Conservation (phyloP, 2,329 filamentous ascomycete species). For the Rosellinia necatrix region DNA sequence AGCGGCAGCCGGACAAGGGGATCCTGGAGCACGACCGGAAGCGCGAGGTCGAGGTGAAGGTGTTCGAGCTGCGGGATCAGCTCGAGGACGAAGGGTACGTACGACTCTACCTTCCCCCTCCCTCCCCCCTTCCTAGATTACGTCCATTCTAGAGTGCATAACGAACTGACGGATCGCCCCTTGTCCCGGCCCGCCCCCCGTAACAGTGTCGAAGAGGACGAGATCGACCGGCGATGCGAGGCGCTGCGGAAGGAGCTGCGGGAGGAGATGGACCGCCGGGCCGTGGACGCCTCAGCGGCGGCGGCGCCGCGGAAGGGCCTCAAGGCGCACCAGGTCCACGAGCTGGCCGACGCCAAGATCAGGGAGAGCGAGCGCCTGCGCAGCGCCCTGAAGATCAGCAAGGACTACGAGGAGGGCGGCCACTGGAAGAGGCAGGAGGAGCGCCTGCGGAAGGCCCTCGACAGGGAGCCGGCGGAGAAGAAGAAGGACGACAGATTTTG, state of each 20-base stretch:
- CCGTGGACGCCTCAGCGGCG: constrained; percentile 39
- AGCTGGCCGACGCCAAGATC: constrained; percentile 94
- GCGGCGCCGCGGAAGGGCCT: constrained; percentile 59
- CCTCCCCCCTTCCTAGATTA: not conserved
- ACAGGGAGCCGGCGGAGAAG: constrained; percentile 41
- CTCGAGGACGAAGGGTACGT: constrained; percentile 86
- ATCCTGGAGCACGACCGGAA: constrained; percentile 95
- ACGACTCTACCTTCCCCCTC: no score
- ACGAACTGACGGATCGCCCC: not conserved
- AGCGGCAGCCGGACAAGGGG: constrained; percentile 84
- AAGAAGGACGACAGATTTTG: constrained; percentile 11
- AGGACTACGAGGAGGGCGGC: constrained; percentile 82
- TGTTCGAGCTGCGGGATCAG: constrained; percentile 85
- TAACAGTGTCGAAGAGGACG: constrained; percentile 77
- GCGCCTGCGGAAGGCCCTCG: constrained; percentile 53
- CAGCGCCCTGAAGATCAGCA: constrained; percentile 83
- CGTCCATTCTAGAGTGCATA: no score
- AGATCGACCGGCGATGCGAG: constrained; percentile 80
- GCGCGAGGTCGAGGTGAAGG: constrained; percentile 88
- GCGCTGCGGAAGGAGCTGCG: constrained; percentile 67
- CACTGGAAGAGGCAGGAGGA: constrained; percentile 88
- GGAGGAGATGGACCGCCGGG: constrained; percentile 53
- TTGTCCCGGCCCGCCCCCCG: constrained; percentile 16
- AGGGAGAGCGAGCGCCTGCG: constrained; percentile 89
- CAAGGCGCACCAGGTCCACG: constrained; percentile 94